Conservation (phyloP, 495 filamentous ascomycete species). For the Penicillium subrubescens region DNA sequence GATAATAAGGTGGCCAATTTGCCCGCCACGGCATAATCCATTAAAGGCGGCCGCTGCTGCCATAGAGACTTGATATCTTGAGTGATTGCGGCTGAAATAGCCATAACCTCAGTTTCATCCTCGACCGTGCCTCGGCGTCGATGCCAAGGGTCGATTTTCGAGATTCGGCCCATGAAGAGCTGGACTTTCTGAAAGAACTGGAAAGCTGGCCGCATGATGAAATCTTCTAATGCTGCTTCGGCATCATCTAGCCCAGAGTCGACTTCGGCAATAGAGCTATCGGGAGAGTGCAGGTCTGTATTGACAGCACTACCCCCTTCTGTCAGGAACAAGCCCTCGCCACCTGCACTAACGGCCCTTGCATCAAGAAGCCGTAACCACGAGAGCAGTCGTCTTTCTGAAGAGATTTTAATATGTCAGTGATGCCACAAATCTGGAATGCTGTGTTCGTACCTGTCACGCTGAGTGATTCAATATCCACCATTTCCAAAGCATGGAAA, state of each 20-base stretch:
- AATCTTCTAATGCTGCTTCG: constrained; percentile 22
- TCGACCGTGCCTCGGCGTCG: constrained; percentile 37
- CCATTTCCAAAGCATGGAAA: constrained; percentile 12
- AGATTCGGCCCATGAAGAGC: constrained; percentile 37
- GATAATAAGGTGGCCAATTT: constrained; percentile 40
- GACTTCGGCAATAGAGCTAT: constrained; percentile 33
- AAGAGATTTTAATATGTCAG: not conserved
- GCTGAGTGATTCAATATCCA: constrained; percentile 10
- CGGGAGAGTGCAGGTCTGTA: constrained; percentile 20
- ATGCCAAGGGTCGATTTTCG: constrained; percentile 38
- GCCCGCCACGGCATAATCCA: constrained; percentile 44
- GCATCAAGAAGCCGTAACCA: constrained; percentile 43
- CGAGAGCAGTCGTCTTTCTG: constrained; percentile 33
- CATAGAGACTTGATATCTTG: constrained; percentile 41
- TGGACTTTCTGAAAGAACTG: constrained; percentile 42
- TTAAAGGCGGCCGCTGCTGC: constrained; percentile 38
- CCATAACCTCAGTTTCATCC: constrained; percentile 42
- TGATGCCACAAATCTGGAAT: not conserved
- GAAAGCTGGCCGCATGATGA: constrained; percentile 37
- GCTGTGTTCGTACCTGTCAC: constrained; percentile 6
- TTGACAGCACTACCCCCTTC: constrained; percentile 29
- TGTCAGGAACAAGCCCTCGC: constrained; percentile 39
- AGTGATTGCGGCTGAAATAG: constrained; percentile 35
- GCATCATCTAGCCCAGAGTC: constrained; percentile 24
- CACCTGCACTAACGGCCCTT: constrained; percentile 39